Evolutionary conservation across 768 basidiomycete species (phyloP), one percentile per base, ranked within the genome.

Genomic region (Tricholoma furcatifolium): DNA sequence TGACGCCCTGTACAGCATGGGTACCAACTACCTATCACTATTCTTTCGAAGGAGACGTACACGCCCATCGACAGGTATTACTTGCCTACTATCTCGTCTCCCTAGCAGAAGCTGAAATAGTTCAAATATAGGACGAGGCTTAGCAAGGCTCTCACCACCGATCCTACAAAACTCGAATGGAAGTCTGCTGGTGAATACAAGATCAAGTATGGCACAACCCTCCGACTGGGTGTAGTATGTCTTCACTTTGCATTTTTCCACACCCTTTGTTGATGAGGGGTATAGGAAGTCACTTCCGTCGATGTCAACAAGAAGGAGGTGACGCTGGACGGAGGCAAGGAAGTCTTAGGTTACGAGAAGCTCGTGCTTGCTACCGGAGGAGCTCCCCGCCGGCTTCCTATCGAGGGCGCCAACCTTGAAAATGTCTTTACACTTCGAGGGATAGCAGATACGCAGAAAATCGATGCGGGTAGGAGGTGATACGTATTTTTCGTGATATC

Each of bases 301-400:
- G 85, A 92, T 64, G 66, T 84, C 2, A 62, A 73, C 27, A 73
- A 75, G 36, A 87, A 89, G 65, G 74, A 74, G 17, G 88, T 95
- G 34, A 71, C 76, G 5, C 69, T 91, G 18, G 82, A 83, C 15
- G 67, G 67, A 14, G 79, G 80, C 11, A 85, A 86, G 58, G 80
- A 87, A 44, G 71, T 69, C 1, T 64, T 90, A 44, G 59, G 74
- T 4, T 95, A 93, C 65, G 88, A 91, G 47, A 83, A 83, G 46
- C 78, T 96, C 23, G 80, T 97, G 53, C 77, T 97, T 34, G 88
- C 92, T 0, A 76, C 87, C 2, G 94, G 94, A 9, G 85, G 82
- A 7, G 77, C 71, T 3, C 88, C 94, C 8, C 83, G 85, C 35
- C 74, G 82, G 35, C 78, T 95, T 14, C 92, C 92, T 9, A 75